phyloP scores from a whole-genome alignment of 106 monocot species.

The Chionographis japonica region DNA sequence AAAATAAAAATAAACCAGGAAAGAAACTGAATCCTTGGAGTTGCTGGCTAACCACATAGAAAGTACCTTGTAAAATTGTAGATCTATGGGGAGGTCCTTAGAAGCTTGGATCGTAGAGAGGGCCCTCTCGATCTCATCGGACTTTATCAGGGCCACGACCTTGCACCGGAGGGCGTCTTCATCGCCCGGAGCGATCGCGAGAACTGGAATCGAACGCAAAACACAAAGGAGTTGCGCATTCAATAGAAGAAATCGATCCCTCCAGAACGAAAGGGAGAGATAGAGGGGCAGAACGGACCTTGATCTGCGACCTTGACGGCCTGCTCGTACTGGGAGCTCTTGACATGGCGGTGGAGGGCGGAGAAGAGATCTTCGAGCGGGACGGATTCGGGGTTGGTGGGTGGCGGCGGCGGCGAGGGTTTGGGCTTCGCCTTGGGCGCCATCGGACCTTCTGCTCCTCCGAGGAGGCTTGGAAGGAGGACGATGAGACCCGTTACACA shows the following conservation, averaged over 20 bases:
- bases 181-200: slow-evolving; percentile 22
- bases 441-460: background rate
- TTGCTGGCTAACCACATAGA: too few relatives aligned
- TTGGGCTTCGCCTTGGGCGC: slow-evolving; percentile 13
- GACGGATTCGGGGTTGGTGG: too few relatives aligned
- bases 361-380: slow-evolving; percentile 40
- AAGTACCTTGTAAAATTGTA: slow-evolving; percentile 34
- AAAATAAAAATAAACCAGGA: too few relatives aligned
- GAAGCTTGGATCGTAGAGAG: slow-evolving; percentile 13
- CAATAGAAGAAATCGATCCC: background rate
- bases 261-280: background rate
- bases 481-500: too few relatives aligned
- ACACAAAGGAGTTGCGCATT: background rate
- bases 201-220: slow-evolving; percentile 10
- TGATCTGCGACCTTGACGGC: slow-evolving; percentile 45
- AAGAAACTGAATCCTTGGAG: too few relatives aligned
- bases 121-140: slow-evolving; percentile 28
- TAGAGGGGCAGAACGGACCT: slow-evolving; percentile 10
- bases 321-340: slow-evolving; percentile 23
- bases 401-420: slow-evolving; percentile 3
- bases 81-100: slow-evolving; percentile 6
- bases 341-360: slow-evolving; percentile 29
- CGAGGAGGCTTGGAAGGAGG: too few relatives aligned
- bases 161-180: slow-evolving; percentile 44
- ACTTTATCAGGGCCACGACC: slow-evolving; percentile 47